phyloP scores from a whole-genome alignment of 345 rosid genomes.

The Sisymbrium irio region DNA sequence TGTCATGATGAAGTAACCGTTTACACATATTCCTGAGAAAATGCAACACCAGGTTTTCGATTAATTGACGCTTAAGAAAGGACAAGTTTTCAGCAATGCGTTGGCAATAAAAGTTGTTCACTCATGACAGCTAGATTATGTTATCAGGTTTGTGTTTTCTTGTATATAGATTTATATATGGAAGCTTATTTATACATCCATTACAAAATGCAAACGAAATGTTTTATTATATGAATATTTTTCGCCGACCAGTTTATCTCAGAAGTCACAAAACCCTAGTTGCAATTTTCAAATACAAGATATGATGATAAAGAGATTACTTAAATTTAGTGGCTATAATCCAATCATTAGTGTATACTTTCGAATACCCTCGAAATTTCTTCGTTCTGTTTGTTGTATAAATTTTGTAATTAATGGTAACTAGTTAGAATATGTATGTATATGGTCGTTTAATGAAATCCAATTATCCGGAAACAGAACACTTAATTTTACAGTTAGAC shows the following conservation, averaged over 20 bases:
- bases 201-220: conserved; percentile 6
- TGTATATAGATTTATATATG: background rate
- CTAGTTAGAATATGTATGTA: too few species aligned
- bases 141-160: conserved; percentile 26
- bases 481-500: too few species aligned
- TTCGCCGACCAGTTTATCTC: conserved; percentile 26
- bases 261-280: background rate
- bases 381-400: background rate
- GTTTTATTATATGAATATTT: conserved; percentile 7
- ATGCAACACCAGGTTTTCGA: background rate
- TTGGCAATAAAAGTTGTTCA: conserved; percentile 14
- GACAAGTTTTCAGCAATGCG: conserved; percentile 31
- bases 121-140: conserved; percentile 26
- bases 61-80: conserved; percentile 19
- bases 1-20: conserved; percentile 2
- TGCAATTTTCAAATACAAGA: background rate
- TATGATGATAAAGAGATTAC: background rate
- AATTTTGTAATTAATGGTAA: background rate
- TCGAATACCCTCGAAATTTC: background rate
- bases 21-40: conserved; percentile 1
- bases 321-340: background rate
- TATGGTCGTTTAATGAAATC: background rate
- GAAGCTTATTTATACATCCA: background rate
- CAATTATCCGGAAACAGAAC: too few species aligned
- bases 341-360: background rate